These are phyloP conservation scores for Corylus heterophylla DNA, from an alignment of 306 rosid genomes.

Conservation along the genomic window DNA sequence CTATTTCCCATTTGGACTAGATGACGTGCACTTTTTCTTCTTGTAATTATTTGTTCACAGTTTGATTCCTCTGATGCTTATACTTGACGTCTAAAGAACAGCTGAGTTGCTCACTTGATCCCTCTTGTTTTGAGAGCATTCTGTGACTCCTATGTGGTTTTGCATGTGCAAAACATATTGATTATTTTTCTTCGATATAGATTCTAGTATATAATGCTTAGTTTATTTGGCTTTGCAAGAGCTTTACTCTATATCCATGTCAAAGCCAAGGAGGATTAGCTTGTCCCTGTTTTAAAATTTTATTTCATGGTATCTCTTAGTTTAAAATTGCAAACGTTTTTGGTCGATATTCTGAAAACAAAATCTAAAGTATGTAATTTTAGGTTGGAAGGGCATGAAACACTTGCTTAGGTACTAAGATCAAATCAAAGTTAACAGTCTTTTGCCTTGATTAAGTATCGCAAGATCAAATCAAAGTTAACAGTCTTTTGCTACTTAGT, in stretches of 20 bases:
- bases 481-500: too few relatives aligned
- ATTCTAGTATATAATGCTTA: not conserved
- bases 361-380: not conserved
- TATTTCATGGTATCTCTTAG: not conserved
- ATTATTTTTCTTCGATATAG: not conserved
- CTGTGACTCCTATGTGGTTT: not conserved
- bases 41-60: not conserved
- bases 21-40: not conserved
- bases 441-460: not conserved
- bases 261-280: not conserved
- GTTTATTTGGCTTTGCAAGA: not conserved
- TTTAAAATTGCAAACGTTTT: not conserved
- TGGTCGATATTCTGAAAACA: not conserved
- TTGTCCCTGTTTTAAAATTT: not conserved
- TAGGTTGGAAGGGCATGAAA: not conserved
- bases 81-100: not conserved
- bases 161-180: not conserved
- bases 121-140: not conserved
- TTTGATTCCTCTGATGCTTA: slow-evolving; percentile 6
- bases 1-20: not conserved
- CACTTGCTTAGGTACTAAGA: not conserved
- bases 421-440: not conserved
- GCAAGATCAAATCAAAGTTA: too few relatives aligned
- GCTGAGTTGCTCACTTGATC: not conserved
- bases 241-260: not conserved